Evolutionary conservation across 78 protist species (phyloP).

Genomic region (Ministeria vibrans): DNA sequence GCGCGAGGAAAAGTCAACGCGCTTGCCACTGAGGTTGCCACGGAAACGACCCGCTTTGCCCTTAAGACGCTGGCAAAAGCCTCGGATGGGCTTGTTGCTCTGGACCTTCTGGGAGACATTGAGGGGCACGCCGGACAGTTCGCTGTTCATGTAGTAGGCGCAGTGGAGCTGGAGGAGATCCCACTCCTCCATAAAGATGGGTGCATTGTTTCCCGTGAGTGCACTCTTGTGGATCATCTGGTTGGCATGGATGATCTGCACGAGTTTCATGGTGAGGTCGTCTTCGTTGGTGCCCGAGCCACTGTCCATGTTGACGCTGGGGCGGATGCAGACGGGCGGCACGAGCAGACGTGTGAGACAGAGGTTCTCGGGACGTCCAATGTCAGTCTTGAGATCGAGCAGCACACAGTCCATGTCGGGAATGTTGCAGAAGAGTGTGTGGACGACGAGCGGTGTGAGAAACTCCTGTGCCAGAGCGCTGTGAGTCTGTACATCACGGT

Average conservation of each 20-base stretch:
- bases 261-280: slow-evolving; percentile 85
- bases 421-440: slow-evolving; percentile 64
- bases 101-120: background rate
- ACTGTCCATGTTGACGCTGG: slow-evolving; percentile 78
- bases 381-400: slow-evolving; percentile 75
- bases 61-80: slow-evolving; percentile 92
- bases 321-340: slow-evolving; percentile 95
- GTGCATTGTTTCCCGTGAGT: background rate
- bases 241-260: slow-evolving; percentile 62
- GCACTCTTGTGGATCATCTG: slow-evolving; percentile 32
- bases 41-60: slow-evolving; percentile 98
- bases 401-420: slow-evolving; percentile 48
- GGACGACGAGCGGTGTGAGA: slow-evolving; percentile 72
- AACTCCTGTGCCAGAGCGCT: slow-evolving; percentile 76
- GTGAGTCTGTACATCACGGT: too few relatives aligned
- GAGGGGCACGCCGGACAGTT: slow-evolving; percentile 61
- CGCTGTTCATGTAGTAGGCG: slow-evolving; percentile 69
- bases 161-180: slow-evolving; percentile 67
- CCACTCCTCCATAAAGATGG: slow-evolving; percentile 58
- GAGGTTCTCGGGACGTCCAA: slow-evolving; percentile 70
- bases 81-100: slow-evolving; percentile 68
- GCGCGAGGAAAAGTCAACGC: slow-evolving; percentile 97
- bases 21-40: slow-evolving; percentile 96
- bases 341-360: slow-evolving; percentile 67
- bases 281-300: slow-evolving; percentile 82